Percentiles rank a stretch among this genome's conserved stretches.
Conservation (phyloP, 164 flowering plant genomes). For the Stephania japonica region DNA sequence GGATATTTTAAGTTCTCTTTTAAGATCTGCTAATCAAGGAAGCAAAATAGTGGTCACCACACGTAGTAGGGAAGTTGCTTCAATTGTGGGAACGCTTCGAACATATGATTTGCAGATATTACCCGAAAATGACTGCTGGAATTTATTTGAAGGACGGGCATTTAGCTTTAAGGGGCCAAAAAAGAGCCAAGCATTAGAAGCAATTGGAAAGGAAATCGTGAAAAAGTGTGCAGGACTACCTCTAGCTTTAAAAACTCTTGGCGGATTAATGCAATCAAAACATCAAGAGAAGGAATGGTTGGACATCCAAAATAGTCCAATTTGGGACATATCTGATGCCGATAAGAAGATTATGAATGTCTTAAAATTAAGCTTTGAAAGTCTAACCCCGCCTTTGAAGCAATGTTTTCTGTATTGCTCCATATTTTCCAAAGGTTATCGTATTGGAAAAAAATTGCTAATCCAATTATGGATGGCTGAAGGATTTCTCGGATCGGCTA, state of each 20-base stretch:
- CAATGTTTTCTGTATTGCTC: neutral
- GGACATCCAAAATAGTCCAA: neutral
- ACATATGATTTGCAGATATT: neutral
- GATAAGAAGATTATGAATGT: neutral
- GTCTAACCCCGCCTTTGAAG: neutral
- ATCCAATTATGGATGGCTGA: neutral
- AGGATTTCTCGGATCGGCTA: neutral
- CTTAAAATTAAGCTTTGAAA: neutral
- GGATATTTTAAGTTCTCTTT: neutral
- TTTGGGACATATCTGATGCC: neutral
- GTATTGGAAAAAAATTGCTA: neutral
- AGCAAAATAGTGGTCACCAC: constrained; percentile 9
- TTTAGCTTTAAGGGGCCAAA: neutral
- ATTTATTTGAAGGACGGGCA: neutral
- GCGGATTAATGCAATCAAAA: neutral
- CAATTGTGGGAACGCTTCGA: neutral
- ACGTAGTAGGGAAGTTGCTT: neutral
- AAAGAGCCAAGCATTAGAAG: neutral
- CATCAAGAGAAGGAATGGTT: neutral
- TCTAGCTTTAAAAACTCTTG: neutral
- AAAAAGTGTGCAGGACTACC: neutral
- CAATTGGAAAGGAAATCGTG: neutral
- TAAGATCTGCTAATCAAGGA: neutral
- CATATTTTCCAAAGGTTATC: neutral
- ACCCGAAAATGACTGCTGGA: neutral